phyloP scores from a whole-genome alignment of 371 early-diverging fungal genomes.

The Caulochytrium protostelioides region DNA sequence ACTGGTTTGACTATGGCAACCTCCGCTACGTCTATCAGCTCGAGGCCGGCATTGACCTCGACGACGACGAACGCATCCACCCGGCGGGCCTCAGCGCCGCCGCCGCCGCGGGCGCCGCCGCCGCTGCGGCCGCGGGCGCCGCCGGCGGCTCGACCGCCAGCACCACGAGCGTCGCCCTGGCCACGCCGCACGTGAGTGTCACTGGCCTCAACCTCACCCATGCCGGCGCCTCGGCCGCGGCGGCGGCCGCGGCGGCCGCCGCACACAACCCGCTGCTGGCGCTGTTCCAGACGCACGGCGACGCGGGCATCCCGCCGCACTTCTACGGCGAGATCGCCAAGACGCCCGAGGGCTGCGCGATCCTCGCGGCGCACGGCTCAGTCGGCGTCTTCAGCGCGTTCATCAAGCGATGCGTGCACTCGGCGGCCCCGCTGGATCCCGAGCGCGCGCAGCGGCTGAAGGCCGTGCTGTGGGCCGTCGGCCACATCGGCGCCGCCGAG shows the following conservation, averaged over 20 bases:
- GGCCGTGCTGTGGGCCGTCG: slow-evolving; percentile 57
- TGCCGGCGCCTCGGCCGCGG: no score
- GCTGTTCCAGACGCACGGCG: no score
- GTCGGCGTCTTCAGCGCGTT: slow-evolving; percentile 33
- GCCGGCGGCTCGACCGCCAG: background rate
- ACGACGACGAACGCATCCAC: background rate
- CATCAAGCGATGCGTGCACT: slow-evolving; percentile 14
- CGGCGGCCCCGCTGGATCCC: slow-evolving; percentile 15
- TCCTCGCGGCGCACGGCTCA: slow-evolving; percentile 43
- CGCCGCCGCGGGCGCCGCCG: no score
- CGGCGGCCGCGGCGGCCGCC: no score
- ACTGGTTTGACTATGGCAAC: slow-evolving; percentile 39
- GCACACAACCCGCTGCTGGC: no score
- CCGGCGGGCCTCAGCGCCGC: background rate
- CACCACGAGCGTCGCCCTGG: no score
- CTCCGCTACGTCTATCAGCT: background rate
- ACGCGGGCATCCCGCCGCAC: slow-evolving; percentile 42
- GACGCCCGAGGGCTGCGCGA: slow-evolving; percentile 49
- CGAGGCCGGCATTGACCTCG: no score
- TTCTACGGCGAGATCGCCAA: slow-evolving; percentile 63
- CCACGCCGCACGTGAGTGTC: no score
- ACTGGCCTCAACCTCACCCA: no score
- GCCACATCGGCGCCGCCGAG: slow-evolving; percentile 49
- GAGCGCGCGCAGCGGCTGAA: slow-evolving; percentile 36
- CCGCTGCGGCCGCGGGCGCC: no score